phyloP scores from a whole-genome alignment of 768 basidiomycete species.

The Tylopilus sp. region DNA sequence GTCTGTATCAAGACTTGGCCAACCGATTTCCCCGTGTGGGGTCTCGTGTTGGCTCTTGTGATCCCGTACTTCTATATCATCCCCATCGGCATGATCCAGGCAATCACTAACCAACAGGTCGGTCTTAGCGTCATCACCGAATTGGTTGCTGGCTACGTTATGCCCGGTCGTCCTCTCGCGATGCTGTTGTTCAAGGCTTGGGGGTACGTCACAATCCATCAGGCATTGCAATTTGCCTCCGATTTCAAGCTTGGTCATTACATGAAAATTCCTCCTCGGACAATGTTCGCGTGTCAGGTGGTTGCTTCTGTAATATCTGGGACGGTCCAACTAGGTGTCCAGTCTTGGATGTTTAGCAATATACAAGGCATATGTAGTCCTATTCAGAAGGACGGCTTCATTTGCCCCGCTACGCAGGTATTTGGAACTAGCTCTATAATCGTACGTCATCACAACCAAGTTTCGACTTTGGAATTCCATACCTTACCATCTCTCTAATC shows the following conservation, averaged over 20 bases:
- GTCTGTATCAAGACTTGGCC: conserved; percentile 62
- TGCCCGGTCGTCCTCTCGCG: conserved; percentile 65
- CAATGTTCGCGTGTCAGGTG: too few species aligned
- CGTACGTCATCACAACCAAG: too few species aligned
- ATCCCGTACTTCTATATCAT: conserved; percentile 63
- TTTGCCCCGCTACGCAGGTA: conserved; percentile 65
- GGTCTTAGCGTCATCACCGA: conserved; percentile 67
- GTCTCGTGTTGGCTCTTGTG: conserved; percentile 38
- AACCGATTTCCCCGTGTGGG: conserved; percentile 46
- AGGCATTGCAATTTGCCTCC: conserved; percentile 16
- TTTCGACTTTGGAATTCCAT: too few species aligned
- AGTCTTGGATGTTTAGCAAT: conserved; percentile 55
- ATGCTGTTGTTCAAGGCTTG: conserved; percentile 82
- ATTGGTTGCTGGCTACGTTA: conserved; percentile 55
- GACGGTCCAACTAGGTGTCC: conserved; percentile 64
- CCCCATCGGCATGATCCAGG: conserved; percentile 74
- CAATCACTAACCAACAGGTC: conserved; percentile 77
- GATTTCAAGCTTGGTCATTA: not conserved
- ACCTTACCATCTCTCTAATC: too few species aligned
- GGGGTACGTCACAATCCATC: conserved; percentile 64
- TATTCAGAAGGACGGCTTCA: conserved; percentile 49
- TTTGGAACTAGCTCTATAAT: conserved; percentile 78
- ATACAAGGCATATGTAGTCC: conserved; percentile 35
- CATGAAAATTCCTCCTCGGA: too few species aligned
- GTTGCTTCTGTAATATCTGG: conserved; percentile 59